phyloP scores from a whole-genome alignment of 1,139 yeast genomes.

The Saccharomyces hybrid region DNA sequence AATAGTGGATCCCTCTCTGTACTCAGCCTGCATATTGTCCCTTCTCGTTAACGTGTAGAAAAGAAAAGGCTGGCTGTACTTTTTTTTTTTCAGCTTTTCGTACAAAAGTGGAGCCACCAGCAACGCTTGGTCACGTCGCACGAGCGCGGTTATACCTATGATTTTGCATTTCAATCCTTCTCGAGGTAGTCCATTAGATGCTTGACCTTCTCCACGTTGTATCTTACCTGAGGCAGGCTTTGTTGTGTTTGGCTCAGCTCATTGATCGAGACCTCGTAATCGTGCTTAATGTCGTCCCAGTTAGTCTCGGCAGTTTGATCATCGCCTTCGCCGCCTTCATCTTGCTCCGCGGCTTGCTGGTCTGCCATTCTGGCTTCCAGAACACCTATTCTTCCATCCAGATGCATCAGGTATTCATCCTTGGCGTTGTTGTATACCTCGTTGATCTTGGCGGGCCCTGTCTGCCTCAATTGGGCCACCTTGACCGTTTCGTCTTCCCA shows the following conservation, averaged over 20 bases:
- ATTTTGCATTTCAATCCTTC: slow-evolving; percentile 9
- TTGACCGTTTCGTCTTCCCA: slow-evolving; percentile 53
- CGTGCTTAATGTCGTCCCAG: not conserved
- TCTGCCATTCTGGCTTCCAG: slow-evolving; percentile 6
- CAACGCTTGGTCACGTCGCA: not conserved
- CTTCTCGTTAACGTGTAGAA: not conserved
- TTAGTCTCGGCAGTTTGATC: slow-evolving; percentile 12
- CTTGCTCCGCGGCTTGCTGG: slow-evolving; percentile 8
- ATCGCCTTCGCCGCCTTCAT: slow-evolving; percentile 11
- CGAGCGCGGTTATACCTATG: not conserved
- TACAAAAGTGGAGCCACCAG: not conserved
- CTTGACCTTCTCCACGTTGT: slow-evolving; percentile 12
- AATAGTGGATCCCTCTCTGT: not conserved
- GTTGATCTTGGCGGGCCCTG: slow-evolving; percentile 39
- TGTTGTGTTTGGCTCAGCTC: slow-evolving; percentile 10
- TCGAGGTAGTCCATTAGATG: slow-evolving; percentile 14
- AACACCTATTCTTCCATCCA: slow-evolving; percentile 20
- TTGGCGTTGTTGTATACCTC: slow-evolving; percentile 26
- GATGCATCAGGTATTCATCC: slow-evolving; percentile 17
- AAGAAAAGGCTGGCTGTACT: not conserved
- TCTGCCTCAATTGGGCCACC: slow-evolving; percentile 45
- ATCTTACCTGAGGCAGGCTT: slow-evolving; percentile 12
- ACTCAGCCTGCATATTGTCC: not conserved
- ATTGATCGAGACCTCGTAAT: slow-evolving; percentile 1
- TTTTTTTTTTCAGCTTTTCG: not conserved